Evolutionary conservation across 768 basidiomycete genomes (phyloP).

Genomic region (Tricholoma saponaceum): DNA sequence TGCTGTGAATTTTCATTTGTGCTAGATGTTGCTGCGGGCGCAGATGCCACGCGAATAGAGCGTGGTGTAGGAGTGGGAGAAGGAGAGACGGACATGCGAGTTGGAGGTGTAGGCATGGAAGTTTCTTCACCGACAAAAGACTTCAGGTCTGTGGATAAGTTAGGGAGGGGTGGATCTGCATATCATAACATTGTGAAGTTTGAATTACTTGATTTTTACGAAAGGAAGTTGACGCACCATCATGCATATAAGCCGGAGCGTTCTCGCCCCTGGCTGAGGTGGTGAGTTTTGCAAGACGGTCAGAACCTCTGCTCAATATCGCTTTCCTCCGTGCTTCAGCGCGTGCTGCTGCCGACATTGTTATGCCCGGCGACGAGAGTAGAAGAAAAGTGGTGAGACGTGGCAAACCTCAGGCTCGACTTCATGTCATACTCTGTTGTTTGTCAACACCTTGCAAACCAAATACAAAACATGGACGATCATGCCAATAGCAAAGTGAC

Average conservation of each 20-base stretch:
- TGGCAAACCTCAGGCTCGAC: constrained; percentile 13
- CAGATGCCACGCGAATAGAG: constrained; percentile 12
- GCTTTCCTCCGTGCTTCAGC: constrained; percentile 78
- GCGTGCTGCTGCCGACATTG: constrained; percentile 55
- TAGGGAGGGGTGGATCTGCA: constrained; percentile 38
- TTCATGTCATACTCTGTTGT: constrained; percentile 1
- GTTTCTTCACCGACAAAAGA: constrained; percentile 46
- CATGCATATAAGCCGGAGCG: constrained; percentile 48
- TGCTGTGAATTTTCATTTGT: background rate
- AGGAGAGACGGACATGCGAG: constrained; percentile 25
- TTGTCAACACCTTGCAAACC: constrained; percentile 5
- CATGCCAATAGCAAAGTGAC: too few species aligned
- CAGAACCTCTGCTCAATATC: constrained; percentile 65
- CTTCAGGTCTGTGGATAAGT: constrained; percentile 22
- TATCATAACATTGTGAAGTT: background rate
- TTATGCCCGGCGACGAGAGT: constrained; percentile 2
- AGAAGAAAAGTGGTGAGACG: constrained; percentile 13
- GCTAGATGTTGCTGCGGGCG: constrained; percentile 19
- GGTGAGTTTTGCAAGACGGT: constrained; percentile 77
- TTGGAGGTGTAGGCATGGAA: constrained; percentile 34
- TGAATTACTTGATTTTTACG: background rate
- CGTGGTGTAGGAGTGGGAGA: constrained; percentile 13
- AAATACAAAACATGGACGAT: too few species aligned
- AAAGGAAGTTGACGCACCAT: constrained; percentile 33
- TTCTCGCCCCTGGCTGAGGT: constrained; percentile 71